These are phyloP conservation scores for Kluyveromyces starmeri DNA, from an alignment of 805 yeast genomes.

Conservation along the genomic window DNA sequence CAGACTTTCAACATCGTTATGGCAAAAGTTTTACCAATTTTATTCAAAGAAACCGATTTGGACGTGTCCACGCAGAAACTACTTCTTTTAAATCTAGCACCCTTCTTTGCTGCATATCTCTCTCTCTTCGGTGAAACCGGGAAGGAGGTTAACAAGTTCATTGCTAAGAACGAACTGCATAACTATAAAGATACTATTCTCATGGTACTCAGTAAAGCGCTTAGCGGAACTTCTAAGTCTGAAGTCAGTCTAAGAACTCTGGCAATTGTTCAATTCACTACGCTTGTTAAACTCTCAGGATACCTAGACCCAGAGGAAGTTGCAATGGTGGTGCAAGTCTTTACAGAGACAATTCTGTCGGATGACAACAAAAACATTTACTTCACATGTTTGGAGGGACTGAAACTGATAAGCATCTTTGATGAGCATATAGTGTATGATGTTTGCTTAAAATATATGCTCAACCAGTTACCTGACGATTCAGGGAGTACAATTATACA, in stretches of 20 bases:
- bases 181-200: slow-evolving; percentile 58
- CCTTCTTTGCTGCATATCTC: slow-evolving; percentile 43
- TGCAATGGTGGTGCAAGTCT: slow-evolving; percentile 52
- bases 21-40: slow-evolving; percentile 36
- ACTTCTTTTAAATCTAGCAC: slow-evolving; percentile 50
- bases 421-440: slow-evolving; percentile 37
- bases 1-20: slow-evolving; percentile 41
- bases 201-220: slow-evolving; percentile 56
- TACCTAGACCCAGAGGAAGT: slow-evolving; percentile 49
- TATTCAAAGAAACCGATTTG: slow-evolving; percentile 32
- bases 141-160: slow-evolving; percentile 1
- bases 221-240: slow-evolving; percentile 55
- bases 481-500: slow-evolving; percentile 21
- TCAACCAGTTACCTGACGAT: slow-evolving; percentile 43
- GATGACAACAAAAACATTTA: slow-evolving; percentile 45
- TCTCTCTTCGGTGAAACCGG: slow-evolving; percentile 33
- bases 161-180: slow-evolving; percentile 32
- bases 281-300: slow-evolving; percentile 40
- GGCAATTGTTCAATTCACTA: slow-evolving; percentile 55
- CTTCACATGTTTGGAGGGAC: slow-evolving; percentile 44
- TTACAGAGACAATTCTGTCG: slow-evolving; percentile 52
- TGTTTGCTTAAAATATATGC: slow-evolving; percentile 42
- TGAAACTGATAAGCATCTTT: slow-evolving; percentile 34
- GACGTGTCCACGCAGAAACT: slow-evolving; percentile 51
- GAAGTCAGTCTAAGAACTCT: slow-evolving; percentile 64